phyloP scores from a whole-genome alignment of 106 monocot genomes.

The Dioscorea alata region DNA sequence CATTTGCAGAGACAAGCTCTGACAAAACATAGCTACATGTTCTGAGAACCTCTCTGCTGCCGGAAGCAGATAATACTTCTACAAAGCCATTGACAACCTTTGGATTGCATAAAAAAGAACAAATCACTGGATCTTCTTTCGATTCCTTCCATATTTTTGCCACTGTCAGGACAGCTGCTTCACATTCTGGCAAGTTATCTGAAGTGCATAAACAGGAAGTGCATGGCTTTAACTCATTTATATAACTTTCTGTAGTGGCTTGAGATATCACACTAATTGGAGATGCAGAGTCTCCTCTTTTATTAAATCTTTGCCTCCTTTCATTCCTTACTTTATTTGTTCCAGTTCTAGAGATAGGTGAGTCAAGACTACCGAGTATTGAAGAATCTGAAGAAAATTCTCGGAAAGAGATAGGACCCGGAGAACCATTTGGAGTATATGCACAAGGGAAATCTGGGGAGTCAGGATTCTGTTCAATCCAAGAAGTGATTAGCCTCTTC shows the following conservation, averaged over 20 bases:
- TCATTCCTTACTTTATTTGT: slow-evolving; percentile 12
- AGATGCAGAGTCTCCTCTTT: slow-evolving; percentile 17
- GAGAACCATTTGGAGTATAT: slow-evolving; percentile 21
- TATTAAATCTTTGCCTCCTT: slow-evolving; percentile 29
- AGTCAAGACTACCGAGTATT: slow-evolving; percentile 2
- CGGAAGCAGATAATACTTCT: slow-evolving; percentile 42
- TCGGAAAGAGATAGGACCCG: slow-evolving; percentile 15
- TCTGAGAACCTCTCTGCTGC: slow-evolving; percentile 32
- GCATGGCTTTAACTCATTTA: slow-evolving; percentile 36
- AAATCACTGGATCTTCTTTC: slow-evolving; percentile 17
- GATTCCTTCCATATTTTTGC: slow-evolving; percentile 38
- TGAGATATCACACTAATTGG: slow-evolving; percentile 47
- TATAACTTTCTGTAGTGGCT: slow-evolving; percentile 31
- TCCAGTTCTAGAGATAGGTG: slow-evolving; percentile 1
- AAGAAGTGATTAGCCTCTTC: slow-evolving; percentile 39
- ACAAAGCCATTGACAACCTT: slow-evolving; percentile 37
- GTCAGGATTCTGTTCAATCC: slow-evolving; percentile 45
- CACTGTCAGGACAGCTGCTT: slow-evolving; percentile 29
- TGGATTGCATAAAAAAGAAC: slow-evolving; percentile 25
- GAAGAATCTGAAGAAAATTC: slow-evolving; percentile 8
- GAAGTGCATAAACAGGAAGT: slow-evolving; percentile 41
- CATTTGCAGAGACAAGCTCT: slow-evolving; percentile 27
- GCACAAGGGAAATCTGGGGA: slow-evolving; percentile 30
- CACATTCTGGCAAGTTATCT: slow-evolving; percentile 52
- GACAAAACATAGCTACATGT: slow-evolving; percentile 33